Percentiles rank a stretch among this genome's conserved stretches.
These are phyloP conservation scores for Pseudozyma pruni DNA, from an alignment of 1,284 basidiomycete genomes.

Conservation along the genomic window DNA sequence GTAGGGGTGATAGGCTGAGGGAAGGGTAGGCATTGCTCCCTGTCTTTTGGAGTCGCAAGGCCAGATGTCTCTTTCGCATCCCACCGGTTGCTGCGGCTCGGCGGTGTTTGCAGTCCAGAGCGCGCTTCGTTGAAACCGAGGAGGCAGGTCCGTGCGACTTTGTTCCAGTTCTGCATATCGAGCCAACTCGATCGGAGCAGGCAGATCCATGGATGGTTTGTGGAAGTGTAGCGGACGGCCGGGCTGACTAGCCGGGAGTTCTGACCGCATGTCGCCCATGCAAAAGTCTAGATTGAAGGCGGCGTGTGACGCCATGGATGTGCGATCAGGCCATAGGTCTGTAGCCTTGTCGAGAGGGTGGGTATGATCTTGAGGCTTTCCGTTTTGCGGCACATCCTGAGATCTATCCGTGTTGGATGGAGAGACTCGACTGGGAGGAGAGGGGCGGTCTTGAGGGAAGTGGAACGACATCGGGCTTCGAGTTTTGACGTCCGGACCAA, in stretches of 20 bases:
- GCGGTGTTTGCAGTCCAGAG: slow-evolving; percentile 2
- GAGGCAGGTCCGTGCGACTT: neutral
- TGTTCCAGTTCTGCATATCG: slow-evolving; percentile 1
- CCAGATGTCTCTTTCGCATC: slow-evolving; percentile 10
- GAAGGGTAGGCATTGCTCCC: neutral
- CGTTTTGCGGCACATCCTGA: neutral
- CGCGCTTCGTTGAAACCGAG: neutral
- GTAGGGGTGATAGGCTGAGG: slow-evolving; percentile 3
- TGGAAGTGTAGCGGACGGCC: neutral
- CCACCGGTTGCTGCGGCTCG: neutral
- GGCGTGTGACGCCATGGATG: neutral
- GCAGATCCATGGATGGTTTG: slow-evolving; percentile 3
- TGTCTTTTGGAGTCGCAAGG: slow-evolving; percentile 5
- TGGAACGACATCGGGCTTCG: neutral
- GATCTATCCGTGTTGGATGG: neutral
- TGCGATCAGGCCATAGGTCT: slow-evolving; percentile 11
- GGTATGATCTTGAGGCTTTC: neutral
- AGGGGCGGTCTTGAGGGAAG: neutral
- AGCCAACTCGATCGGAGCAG: slow-evolving; percentile 5
- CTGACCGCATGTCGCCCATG: slow-evolving; percentile 5
- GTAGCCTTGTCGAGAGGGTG: slow-evolving; percentile 1
- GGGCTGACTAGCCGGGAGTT: neutral
- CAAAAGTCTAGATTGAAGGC: slow-evolving; percentile 9
- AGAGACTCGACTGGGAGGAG: neutral
- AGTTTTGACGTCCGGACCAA: too few species aligned